Conservation (phyloP, 106 monocot genomes). For the Cymbidium sinense region DNA sequence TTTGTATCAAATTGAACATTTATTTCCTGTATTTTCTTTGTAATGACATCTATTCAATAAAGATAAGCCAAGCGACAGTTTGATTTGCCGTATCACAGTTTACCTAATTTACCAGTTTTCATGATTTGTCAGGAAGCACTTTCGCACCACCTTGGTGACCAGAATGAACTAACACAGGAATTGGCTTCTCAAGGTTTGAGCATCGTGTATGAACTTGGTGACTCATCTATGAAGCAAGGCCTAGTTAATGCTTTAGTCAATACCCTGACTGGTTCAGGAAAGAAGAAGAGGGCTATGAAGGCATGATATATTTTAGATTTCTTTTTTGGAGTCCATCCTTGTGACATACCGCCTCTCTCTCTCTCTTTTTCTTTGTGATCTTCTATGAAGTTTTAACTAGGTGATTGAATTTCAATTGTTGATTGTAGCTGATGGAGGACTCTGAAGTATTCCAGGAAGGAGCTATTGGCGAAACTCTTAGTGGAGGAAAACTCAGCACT, state of each 20-base stretch:
- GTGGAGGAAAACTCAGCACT: conserved; percentile 86
- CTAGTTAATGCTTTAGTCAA: conserved; percentile 87
- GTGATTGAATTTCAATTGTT: not conserved
- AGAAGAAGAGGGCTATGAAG: conserved; percentile 91
- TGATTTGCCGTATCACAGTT: not conserved
- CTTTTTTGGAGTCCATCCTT: not conserved
- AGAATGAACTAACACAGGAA: conserved; percentile 96
- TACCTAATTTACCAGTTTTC: not conserved
- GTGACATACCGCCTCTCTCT: not conserved
- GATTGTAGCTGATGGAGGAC: conserved; percentile 68
- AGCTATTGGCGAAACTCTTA: conserved; percentile 60
- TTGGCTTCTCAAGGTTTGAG: conserved; percentile 99
- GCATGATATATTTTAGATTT: conserved; percentile 20
- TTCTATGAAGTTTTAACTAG: not conserved
- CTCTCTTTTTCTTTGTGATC: not conserved
- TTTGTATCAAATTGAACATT: not conserved
- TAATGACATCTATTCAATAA: not conserved
- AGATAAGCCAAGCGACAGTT: not conserved
- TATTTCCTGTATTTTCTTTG: not conserved
- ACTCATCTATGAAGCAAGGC: conserved; percentile 74
- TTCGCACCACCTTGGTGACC: conserved; percentile 92
- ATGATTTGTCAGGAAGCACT: conserved; percentile 69
- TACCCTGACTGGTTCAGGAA: conserved; percentile 93
- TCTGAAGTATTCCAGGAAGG: conserved; percentile 99
- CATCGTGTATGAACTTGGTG: conserved; percentile 98